Percentiles rank a stretch among this genome's conserved stretches.
phyloP scores from a whole-genome alignment of 2,329 filamentous ascomycete genomes.

The Alternaria gaisen region DNA sequence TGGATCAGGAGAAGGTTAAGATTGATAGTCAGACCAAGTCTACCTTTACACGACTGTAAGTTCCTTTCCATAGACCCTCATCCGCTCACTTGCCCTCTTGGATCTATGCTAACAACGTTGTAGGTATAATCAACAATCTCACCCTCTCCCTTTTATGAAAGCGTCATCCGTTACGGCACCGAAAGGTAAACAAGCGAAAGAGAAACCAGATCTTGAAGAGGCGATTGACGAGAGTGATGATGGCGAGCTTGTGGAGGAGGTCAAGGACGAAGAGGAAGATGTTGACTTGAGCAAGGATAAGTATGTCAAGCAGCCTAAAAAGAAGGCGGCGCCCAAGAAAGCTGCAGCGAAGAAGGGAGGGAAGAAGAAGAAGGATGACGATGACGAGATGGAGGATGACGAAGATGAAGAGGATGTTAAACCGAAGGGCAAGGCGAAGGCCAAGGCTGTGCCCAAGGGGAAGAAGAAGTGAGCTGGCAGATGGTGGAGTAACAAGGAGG shows the following conservation, averaged over 20 bases:
- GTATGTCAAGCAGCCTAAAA: constrained; percentile 92
- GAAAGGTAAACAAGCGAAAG: constrained; percentile 71
- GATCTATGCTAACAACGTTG: constrained; percentile 17
- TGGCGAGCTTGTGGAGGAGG: constrained; percentile 57
- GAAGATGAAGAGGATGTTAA: constrained; percentile 57
- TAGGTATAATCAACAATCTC: constrained; percentile 85
- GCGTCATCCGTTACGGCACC: constrained; percentile 78
- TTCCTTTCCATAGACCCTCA: constrained; percentile 32
- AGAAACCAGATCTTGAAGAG: constrained; percentile 93
- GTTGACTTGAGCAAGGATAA: constrained; percentile 93
- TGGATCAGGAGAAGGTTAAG: constrained; percentile 76
- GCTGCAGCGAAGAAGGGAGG: constrained; percentile 58
- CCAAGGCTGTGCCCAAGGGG: constrained; percentile 50
- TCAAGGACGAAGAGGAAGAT: constrained; percentile 73
- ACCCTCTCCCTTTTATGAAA: constrained; percentile 97
- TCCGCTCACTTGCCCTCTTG: neutral
- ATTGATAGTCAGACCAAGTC: constrained; percentile 88
- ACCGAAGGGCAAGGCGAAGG: constrained; percentile 58
- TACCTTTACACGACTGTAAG: constrained; percentile 86
- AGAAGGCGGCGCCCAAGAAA: constrained; percentile 63
- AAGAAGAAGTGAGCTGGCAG: constrained; percentile 11
- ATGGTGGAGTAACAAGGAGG: neutral
- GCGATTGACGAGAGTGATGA: constrained; percentile 91
- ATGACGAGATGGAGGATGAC: constrained; percentile 37
- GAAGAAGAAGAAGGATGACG: constrained; percentile 49